Conservation (phyloP, 2,329 filamentous ascomycete genomes). For the Camillea tinctor region DNA sequence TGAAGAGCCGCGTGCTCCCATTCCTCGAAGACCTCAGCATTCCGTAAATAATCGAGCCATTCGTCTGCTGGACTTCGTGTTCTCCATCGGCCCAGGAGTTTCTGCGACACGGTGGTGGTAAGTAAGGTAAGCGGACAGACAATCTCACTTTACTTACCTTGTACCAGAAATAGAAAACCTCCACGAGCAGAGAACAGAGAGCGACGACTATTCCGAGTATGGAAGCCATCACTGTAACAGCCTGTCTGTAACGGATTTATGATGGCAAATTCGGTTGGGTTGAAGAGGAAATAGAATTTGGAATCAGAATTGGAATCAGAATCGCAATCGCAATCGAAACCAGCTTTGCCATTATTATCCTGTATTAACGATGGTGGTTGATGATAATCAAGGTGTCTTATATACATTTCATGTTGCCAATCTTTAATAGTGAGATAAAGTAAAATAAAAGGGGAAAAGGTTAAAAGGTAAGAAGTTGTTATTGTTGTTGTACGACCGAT, state of each 20-base stretch:
- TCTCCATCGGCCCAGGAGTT: conserved; percentile 65
- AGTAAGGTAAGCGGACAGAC: conserved; percentile 6
- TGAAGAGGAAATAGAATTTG: not conserved
- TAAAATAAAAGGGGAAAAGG: too few species aligned
- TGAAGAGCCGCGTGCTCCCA: conserved; percentile 84
- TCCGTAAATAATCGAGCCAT: conserved; percentile 63
- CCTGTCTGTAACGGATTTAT: conserved; percentile 8
- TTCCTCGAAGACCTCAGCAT: conserved; percentile 73
- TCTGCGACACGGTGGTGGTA: conserved; percentile 45
- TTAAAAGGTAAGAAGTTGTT: not conserved
- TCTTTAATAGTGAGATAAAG: too few species aligned
- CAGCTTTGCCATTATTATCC: not conserved
- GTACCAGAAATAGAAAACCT: conserved; percentile 63
- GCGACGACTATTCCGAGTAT: conserved; percentile 39
- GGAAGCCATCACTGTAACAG: conserved; percentile 22
- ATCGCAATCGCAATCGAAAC: not conserved
- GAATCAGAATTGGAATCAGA: not conserved
- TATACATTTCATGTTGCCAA: not conserved
- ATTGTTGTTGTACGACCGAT: not conserved
- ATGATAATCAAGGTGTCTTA: too few species aligned
- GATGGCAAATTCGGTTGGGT: not conserved
- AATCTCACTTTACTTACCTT: conserved; percentile 50
- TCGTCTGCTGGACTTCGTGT: conserved; percentile 63
- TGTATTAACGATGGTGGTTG: not conserved
- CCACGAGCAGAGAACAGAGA: conserved; percentile 58